A percentile compares a stretch with the other conserved stretches of the same genome.
phyloP scores from a whole-genome alignment of 2,329 filamentous ascomycete species.

The Alternaria hordeiaustralica region DNA sequence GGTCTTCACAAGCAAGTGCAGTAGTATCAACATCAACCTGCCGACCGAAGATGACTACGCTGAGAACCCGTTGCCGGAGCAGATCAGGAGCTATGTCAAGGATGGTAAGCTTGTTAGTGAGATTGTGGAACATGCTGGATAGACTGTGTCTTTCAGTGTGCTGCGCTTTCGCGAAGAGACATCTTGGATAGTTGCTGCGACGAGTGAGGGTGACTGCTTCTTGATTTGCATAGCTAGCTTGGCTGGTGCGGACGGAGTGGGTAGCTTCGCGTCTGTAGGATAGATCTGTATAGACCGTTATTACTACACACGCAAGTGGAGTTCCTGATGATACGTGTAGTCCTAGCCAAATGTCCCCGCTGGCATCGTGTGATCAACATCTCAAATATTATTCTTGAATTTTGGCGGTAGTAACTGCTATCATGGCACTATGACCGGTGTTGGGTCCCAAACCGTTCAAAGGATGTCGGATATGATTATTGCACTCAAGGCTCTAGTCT shows the following conservation, averaged over 20 bases:
- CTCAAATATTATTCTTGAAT: no score
- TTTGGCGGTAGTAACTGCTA: no score
- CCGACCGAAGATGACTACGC: conserved; percentile 78
- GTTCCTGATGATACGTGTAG: no score
- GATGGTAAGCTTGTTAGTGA: conserved; percentile 83
- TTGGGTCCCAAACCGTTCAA: no score
- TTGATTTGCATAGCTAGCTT: neutral
- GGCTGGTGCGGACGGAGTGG: neutral
- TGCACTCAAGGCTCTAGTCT: no score
- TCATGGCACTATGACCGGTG: no score
- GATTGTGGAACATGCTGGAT: conserved; percentile 94
- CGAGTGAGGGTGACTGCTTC: neutral
- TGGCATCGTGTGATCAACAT: no score
- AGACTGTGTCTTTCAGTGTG: neutral
- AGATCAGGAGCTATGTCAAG: conserved; percentile 82
- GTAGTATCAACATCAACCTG: conserved; percentile 85
- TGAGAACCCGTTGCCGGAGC: conserved; percentile 86
- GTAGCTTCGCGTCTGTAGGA: neutral
- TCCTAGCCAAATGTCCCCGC: no score
- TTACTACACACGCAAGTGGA: neutral
- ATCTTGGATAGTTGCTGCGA: neutral
- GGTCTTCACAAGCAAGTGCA: conserved; percentile 88
- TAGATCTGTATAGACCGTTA: neutral
- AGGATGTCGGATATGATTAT: no score
- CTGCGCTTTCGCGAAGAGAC: neutral